Evolutionary conservation across 768 basidiomycete genomes (phyloP), one percentile per base, ranked within the genome.

Genomic region (Kwoniella sp.): DNA sequence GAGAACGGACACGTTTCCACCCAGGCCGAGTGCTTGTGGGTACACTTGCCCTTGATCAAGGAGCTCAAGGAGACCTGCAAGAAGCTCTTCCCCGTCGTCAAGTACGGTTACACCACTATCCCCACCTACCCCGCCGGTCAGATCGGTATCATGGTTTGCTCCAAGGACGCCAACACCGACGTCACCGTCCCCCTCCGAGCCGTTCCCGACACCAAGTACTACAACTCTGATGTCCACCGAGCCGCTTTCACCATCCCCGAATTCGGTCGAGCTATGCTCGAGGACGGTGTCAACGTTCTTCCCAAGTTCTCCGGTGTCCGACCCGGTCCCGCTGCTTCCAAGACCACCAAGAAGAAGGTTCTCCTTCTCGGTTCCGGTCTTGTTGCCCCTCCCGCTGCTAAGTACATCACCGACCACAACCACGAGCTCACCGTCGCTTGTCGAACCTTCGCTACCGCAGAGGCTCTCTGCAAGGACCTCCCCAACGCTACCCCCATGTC

Each of bases 101-200:
- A 92, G 76, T 99, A 96, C 79, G 96, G 92, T 17, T 96, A 85
- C 82, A 94, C 93, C 64, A 97, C 93, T 22, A 94, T 98, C 69
- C 95, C 95, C 0, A 96, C 94, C 17, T 99, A 99, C 82, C 96
- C 96, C 21, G 89, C 90, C n/a, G 96, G 96, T 37, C 93, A 94
- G 77, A 99, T 98, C 73, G 94, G 96, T 24, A 94, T 94, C 82
- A 85, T 94, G 69, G 83, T 97, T 50, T 91, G 90, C 80, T 88
- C 92, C 59, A 93, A 90, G 81, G 88, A 88, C 27, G 74, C 69
- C 19, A 68, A 64, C n/a, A 84, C 90, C 56, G 86, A 90, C 77
- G 82, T 99, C 67, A 85, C 83, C 56, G 86, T 83, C 21, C 89
- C 94, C 0, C 69, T 93, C 44, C 86, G 92, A 60, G 82, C 87